phyloP scores from a whole-genome alignment of 495 filamentous ascomycete species.

The Hypomontagnella submonticulosa region DNA sequence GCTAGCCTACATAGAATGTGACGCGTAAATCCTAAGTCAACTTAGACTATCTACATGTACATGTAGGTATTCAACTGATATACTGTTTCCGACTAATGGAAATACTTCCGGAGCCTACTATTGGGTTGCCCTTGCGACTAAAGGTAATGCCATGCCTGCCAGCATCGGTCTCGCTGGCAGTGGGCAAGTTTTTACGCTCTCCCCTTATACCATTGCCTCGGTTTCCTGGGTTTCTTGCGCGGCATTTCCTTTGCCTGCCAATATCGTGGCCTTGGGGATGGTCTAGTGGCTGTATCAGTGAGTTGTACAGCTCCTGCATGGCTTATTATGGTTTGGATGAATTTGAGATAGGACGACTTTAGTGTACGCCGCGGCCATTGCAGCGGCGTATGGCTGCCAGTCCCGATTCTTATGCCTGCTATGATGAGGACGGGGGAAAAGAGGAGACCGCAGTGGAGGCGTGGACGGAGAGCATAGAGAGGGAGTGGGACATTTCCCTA shows the following conservation, averaged over 20 bases:
- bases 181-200: neutral
- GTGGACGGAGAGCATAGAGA: too few species aligned
- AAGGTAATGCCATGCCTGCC: neutral
- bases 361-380: constrained; percentile 54
- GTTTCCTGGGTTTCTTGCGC: neutral
- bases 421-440: too few species aligned
- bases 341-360: constrained; percentile 48
- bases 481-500: too few species aligned
- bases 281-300: neutral
- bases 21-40: neutral
- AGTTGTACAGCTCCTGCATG: neutral
- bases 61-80: too few species aligned
- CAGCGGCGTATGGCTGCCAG: constrained; percentile 54
- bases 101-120: constrained; percentile 19
- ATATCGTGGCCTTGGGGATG: neutral
- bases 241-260: neutral
- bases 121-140: constrained; percentile 16
- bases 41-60: neutral
- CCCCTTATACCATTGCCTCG: constrained; percentile 2
- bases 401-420: constrained; percentile 52
- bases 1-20: neutral
- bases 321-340: neutral
- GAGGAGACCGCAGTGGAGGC: too few species aligned
- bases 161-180: neutral
- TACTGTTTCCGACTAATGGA: constrained; percentile 15